These are phyloP conservation scores for Mycena filopes DNA, from an alignment of 768 basidiomycete species.

Conservation along the genomic window DNA sequence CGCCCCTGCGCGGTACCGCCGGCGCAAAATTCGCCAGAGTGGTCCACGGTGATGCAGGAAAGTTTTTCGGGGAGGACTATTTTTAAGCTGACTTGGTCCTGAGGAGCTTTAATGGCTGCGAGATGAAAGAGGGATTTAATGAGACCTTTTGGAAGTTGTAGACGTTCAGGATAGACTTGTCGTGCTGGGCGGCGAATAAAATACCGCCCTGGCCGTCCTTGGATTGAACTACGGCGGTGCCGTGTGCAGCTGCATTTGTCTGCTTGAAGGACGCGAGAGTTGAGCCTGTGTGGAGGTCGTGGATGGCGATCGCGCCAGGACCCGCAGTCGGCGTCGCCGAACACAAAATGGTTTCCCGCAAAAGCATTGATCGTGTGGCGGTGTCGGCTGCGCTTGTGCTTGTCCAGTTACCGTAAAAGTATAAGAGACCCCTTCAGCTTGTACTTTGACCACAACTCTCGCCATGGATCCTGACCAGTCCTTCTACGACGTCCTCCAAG, in stretches of 20 bases:
- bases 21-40: constrained; percentile 79
- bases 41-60: constrained; percentile 80
- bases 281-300: constrained; percentile 84
- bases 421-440: constrained; percentile 14
- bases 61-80: constrained; percentile 92
- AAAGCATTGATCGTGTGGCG: constrained; percentile 54
- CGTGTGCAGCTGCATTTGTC: constrained; percentile 70
- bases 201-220: constrained; percentile 82
- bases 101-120: constrained; percentile 16
- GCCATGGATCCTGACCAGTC: constrained; percentile 59
- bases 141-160: constrained; percentile 94
- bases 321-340: constrained; percentile 66
- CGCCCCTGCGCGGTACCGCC: constrained; percentile 91
- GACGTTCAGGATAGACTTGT: constrained; percentile 89
- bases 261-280: constrained; percentile 91
- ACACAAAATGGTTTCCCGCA: constrained; percentile 78
- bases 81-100: constrained; percentile 93
- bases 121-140: neutral
- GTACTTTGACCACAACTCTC: constrained; percentile 1
- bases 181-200: constrained; percentile 85
- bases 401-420: constrained; percentile 12
- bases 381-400: constrained; percentile 11
- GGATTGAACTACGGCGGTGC: constrained; percentile 76
- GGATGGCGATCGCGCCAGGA: constrained; percentile 74
- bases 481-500: constrained; percentile 71